phyloP scores from a whole-genome alignment of 164 flowering plant species.

The Taxillus chinensis region DNA sequence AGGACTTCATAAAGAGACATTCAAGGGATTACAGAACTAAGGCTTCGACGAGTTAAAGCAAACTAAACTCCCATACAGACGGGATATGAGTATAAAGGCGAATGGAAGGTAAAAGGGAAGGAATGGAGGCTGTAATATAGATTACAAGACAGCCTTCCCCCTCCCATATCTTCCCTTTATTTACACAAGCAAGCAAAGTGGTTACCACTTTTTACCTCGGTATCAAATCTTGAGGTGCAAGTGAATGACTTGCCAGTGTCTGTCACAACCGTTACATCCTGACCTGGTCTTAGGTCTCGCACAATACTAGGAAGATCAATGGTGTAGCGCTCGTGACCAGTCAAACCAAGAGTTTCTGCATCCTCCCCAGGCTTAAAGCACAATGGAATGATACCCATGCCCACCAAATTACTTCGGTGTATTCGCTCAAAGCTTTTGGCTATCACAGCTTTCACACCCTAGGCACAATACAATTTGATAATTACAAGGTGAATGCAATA shows the following conservation, averaged over 20 bases:
- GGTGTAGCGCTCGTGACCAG: conserved; percentile 66
- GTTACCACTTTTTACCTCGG: conserved; percentile 43
- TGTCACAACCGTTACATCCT: conserved; percentile 54
- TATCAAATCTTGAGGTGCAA: conserved; percentile 56
- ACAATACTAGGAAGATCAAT: conserved; percentile 62
- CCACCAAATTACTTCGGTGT: conserved; percentile 83
- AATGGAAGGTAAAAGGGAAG: no score
- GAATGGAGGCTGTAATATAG: neutral
- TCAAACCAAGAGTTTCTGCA: conserved; percentile 71
- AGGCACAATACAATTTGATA: conserved; percentile 6
- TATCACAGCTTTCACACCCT: conserved; percentile 92
- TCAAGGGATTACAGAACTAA: no score
- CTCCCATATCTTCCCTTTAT: neutral
- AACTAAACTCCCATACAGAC: no score
- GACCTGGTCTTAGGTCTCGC: conserved; percentile 66
- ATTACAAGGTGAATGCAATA: neutral
- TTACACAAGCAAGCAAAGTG: neutral
- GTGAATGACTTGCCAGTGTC: conserved; percentile 61
- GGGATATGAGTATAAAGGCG: no score
- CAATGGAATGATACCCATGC: conserved; percentile 77
- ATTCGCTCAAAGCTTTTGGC: conserved; percentile 91
- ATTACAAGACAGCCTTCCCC: neutral
- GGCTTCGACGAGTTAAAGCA: no score
- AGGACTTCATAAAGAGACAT: neutral
- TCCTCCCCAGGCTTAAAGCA: conserved; percentile 80